Evolutionary conservation across 371 early-diverging fungal species (phyloP), one percentile per base, ranked within the genome.

Genomic region (Mucor plumbeus): DNA sequence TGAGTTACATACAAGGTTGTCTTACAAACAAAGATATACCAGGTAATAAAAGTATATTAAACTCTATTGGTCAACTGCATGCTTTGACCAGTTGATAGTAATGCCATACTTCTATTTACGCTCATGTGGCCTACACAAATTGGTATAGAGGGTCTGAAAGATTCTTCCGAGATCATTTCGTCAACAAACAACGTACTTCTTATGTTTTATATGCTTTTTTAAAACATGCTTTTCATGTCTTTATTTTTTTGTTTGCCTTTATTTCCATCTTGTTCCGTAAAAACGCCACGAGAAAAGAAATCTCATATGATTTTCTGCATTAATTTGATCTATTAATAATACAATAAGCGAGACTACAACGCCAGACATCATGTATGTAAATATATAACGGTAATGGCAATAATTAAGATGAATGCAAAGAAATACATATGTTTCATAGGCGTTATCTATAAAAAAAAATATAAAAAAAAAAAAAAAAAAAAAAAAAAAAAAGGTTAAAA

Each of bases 241-340:
- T 26, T 26, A 26, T 26, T 26, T 26, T 26, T 26, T 26, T 26
- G n/a, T 17, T 44, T 7, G 11, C 17, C 7, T n/a, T 44, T 44
- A 17, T 17, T 44, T 7, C 44, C 44, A 44, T 17, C 44, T 6
- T 44, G 44, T 17, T 44, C 17, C 17, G 17, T 15, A 17, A 44
- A 44, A 44, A 44, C 17, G 44, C 44, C 8, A 17, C 7, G n/a
- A 15, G n/a, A 43, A 43, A 15, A 43, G 17, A 17, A 8, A 17
- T 44, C 44, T n/a, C 44, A 44, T 44, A 44, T 44, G 44, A n/a
- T 44, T 44, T 44, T 17, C 8, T 44, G 44, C 44, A 44, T 44
- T 44, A n/a, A 44, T 44, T 44, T 44, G 44, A 44, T 44, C 44
- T 44, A 44, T 44, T 44, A 44, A 44, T 44, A 44, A 6, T 43